These are phyloP conservation scores for Cyathus olla DNA, from an alignment of 1,284 basidiomycete species.

Conservation along the genomic window DNA sequence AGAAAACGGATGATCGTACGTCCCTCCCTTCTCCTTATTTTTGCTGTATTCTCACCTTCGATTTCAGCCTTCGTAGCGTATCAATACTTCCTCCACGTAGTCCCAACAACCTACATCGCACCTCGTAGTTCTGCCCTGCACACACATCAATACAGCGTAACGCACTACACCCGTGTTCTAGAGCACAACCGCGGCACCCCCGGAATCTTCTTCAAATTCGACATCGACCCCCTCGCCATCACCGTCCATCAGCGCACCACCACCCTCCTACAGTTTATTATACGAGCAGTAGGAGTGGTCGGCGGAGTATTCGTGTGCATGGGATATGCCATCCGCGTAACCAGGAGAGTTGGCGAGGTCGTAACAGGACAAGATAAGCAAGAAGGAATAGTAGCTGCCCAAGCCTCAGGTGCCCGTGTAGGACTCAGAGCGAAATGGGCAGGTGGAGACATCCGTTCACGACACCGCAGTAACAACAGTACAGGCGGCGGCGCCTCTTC, in stretches of 20 bases:
- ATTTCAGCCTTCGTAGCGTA: slow-evolving; percentile 89
- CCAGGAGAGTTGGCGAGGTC: slow-evolving; percentile 72
- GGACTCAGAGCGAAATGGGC: slow-evolving; percentile 58
- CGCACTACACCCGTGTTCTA: slow-evolving; percentile 88
- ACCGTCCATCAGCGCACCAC: slow-evolving; percentile 91
- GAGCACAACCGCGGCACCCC: slow-evolving; percentile 87
- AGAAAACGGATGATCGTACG: slow-evolving; percentile 85
- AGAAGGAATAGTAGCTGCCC: slow-evolving; percentile 71
- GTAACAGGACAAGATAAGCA: slow-evolving; percentile 72
- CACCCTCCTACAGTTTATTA: slow-evolving; percentile 83
- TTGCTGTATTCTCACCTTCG: slow-evolving; percentile 1
- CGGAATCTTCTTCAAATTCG: slow-evolving; percentile 97
- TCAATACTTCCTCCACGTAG: slow-evolving; percentile 87
- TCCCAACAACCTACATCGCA: slow-evolving; percentile 93
- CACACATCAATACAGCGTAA: slow-evolving; percentile 97
- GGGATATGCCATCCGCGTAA: slow-evolving; percentile 80
- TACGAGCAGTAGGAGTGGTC: slow-evolving; percentile 85
- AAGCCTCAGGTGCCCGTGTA: slow-evolving; percentile 63
- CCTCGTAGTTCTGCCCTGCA: slow-evolving; percentile 69
- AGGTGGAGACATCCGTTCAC: slow-evolving; percentile 49
- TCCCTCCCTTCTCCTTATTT: slow-evolving; percentile 20
- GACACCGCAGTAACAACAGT: slow-evolving; percentile 12
- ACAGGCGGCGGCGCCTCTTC: slow-evolving; percentile 49
- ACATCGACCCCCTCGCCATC: slow-evolving; percentile 91
- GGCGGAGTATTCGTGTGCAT: slow-evolving; percentile 87